These are phyloP conservation scores for Amanita thiersii DNA, from an alignment of 768 basidiomycete genomes.

Conservation along the genomic window DNA sequence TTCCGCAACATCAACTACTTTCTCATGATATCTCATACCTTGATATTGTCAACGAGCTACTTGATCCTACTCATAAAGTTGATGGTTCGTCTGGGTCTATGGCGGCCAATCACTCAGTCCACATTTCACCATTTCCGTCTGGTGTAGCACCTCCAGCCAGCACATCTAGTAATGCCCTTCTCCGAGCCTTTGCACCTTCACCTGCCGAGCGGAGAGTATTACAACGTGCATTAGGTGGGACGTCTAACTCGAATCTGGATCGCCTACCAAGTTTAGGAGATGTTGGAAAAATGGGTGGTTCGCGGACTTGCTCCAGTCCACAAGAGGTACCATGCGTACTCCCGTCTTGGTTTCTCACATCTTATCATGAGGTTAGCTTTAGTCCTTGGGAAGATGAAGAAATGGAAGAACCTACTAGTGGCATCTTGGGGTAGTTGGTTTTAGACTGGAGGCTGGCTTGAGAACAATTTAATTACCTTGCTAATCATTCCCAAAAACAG, in stretches of 20 bases:
- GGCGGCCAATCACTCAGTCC: slow-evolving; percentile 61
- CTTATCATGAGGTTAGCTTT: slow-evolving; percentile 64
- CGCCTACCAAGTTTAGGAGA: slow-evolving; percentile 72
- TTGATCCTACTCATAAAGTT: slow-evolving; percentile 11
- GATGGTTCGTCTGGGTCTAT: no score
- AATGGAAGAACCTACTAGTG: no score
- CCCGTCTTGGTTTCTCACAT: slow-evolving; percentile 66
- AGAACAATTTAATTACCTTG: no score
- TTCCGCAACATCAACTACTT: no score
- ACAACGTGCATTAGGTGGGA: slow-evolving; percentile 69
- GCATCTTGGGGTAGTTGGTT: no score
- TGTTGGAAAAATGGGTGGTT: slow-evolving; percentile 65
- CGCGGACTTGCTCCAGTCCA: slow-evolving; percentile 38
- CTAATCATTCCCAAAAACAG: no score
- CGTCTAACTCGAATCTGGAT: slow-evolving; percentile 69
- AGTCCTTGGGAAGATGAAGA: slow-evolving; percentile 83
- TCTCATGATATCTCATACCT: no score
- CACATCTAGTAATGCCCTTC: slow-evolving; percentile 39
- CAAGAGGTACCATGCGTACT: slow-evolving; percentile 20
- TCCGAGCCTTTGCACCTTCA: slow-evolving; percentile 84
- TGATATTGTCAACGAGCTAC: no score
- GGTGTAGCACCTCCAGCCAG: slow-evolving; percentile 25
- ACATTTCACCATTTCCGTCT: slow-evolving; percentile 41
- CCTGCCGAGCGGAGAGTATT: slow-evolving; percentile 82
- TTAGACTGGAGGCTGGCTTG: no score